These are phyloP conservation scores for Jatropha podagrica DNA, from an alignment of 441 rosid genomes.

Conservation along the genomic window DNA sequence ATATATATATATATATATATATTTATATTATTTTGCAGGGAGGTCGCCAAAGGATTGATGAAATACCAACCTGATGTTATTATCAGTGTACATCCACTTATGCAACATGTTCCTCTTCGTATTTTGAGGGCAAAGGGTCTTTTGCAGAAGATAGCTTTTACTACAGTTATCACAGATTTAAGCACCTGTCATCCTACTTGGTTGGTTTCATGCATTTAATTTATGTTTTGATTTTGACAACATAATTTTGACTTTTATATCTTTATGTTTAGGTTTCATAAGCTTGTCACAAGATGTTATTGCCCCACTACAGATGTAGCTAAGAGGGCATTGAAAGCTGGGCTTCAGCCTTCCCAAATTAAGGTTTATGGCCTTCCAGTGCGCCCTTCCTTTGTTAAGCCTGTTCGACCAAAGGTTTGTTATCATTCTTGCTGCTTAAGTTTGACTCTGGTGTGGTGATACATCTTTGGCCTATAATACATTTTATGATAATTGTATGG, in stretches of 20 bases:
- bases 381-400: conserved; percentile 93
- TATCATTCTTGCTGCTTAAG: conserved; percentile 8
- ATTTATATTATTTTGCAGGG: conserved; percentile 42
- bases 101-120: conserved; percentile 99
- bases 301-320: conserved; percentile 92
- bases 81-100: conserved; percentile 93
- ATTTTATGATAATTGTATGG: background rate
- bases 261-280: conserved; percentile 73
- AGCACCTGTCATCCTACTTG: conserved; percentile 99
- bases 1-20: background rate
- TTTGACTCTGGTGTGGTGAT: background rate
- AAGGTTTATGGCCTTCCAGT: conserved; percentile 97
- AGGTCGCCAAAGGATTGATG: conserved; percentile 94
- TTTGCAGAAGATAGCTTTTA: conserved; percentile 79
- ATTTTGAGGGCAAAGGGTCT: conserved; percentile 86
- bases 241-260: conserved; percentile 19
- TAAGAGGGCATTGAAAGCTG: conserved; percentile 87
- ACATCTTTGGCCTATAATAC: background rate
- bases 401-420: conserved; percentile 84
- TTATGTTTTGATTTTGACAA: conserved; percentile 22
- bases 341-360: conserved; percentile 73
- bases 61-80: conserved; percentile 94
- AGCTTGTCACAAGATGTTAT: conserved; percentile 97
- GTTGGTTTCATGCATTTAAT: conserved; percentile 36
- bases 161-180: conserved; percentile 92